Percentiles rank a stretch among this genome's conserved stretches.
phyloP scores from a whole-genome alignment of 2,329 filamentous ascomycete genomes.

The Colletotrichum eremochloae region DNA sequence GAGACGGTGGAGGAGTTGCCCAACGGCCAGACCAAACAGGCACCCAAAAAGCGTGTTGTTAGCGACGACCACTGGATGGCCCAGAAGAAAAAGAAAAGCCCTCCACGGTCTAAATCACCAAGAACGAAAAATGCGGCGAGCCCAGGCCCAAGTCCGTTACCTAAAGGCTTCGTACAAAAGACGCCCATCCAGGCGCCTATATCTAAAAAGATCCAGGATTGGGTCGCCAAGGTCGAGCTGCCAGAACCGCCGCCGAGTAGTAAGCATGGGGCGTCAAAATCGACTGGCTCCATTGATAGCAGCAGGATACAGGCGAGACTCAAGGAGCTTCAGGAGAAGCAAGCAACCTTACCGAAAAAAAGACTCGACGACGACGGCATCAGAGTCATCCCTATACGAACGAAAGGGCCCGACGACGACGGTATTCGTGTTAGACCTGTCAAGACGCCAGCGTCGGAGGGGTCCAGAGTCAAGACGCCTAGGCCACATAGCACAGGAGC shows the following conservation, averaged over 20 bases:
- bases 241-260: slow-evolving; percentile 56
- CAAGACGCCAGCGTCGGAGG: slow-evolving; percentile 38
- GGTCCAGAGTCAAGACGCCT: slow-evolving; percentile 3
- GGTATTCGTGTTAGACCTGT: slow-evolving; percentile 51
- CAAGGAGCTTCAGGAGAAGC: slow-evolving; percentile 40
- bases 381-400: slow-evolving; percentile 57
- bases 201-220: slow-evolving; percentile 72
- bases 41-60: slow-evolving; percentile 91
- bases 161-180: slow-evolving; percentile 69
- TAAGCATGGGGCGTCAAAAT: slow-evolving; percentile 55
- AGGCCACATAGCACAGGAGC: slow-evolving; percentile 47
- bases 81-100: slow-evolving; percentile 65
- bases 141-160: slow-evolving; percentile 59
- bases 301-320: slow-evolving; percentile 45
- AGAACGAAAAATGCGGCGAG: slow-evolving; percentile 46
- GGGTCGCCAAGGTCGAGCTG: slow-evolving; percentile 69
- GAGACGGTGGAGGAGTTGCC: slow-evolving; percentile 44
- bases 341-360: slow-evolving; percentile 40
- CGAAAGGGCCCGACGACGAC: slow-evolving; percentile 50
- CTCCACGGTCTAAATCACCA: slow-evolving; percentile 56
- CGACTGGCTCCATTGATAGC: slow-evolving; percentile 48
- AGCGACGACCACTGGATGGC: slow-evolving; percentile 93
- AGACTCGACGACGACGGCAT: slow-evolving; percentile 57
- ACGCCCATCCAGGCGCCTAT: slow-evolving; percentile 68
- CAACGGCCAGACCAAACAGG: slow-evolving; percentile 59